Evolutionary conservation across 2,329 filamentous ascomycete species (phyloP).

Genomic region (Diaporthe humulicola): DNA sequence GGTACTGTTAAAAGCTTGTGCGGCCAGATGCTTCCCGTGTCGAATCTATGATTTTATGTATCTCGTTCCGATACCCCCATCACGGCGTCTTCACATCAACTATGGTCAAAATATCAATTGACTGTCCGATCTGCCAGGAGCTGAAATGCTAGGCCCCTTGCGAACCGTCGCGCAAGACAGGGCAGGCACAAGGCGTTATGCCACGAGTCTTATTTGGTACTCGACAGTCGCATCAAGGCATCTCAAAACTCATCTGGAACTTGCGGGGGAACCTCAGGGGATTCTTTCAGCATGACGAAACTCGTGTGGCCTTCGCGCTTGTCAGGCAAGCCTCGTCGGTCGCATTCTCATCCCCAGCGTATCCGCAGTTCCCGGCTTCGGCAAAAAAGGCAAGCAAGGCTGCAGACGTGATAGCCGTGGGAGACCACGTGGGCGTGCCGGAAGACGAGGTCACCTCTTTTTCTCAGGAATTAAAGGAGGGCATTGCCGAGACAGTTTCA

Average conservation of each 20-base stretch:
- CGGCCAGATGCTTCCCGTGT: background rate
- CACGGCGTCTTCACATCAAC: background rate
- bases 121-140: background rate
- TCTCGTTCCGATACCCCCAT: background rate
- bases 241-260: conserved; percentile 12
- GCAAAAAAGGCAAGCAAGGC: conserved; percentile 32
- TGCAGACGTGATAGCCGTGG: conserved; percentile 34
- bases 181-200: conserved; percentile 36
- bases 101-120: background rate
- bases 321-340: conserved; percentile 27
- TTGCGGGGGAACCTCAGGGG: background rate
- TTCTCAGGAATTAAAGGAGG: conserved; percentile 32
- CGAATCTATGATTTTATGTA: background rate
- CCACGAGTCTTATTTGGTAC: conserved; percentile 33
- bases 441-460: conserved; percentile 33
- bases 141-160: conserved; percentile 30
- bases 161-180: conserved; percentile 30
- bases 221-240: conserved; percentile 36
- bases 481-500: conserved; percentile 31
- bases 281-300: background rate
- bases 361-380: conserved; percentile 7
- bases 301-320: no score
- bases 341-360: conserved; percentile 19
- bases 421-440: conserved; percentile 11
- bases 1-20: conserved; percentile 6